Percentiles rank a stretch among this genome's conserved stretches.
Evolutionary conservation across 2,329 filamentous ascomycete genomes (phyloP).

Genomic region (Ophiostoma ulmi): DNA sequence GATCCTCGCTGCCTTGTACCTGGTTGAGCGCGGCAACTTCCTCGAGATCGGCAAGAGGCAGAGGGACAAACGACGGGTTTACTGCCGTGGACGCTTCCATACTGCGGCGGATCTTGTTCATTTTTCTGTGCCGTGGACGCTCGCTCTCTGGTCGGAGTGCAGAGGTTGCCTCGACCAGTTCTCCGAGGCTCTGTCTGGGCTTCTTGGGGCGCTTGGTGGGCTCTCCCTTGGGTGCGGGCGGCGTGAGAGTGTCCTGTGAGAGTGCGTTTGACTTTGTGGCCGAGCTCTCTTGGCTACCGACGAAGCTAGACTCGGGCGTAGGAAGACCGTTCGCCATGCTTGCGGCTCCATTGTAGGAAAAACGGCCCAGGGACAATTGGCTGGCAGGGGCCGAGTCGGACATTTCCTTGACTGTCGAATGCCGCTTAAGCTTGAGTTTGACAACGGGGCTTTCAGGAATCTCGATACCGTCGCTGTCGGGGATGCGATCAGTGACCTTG

Average conservation of each 20-base stretch:
- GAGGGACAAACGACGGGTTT: constrained; percentile 51
- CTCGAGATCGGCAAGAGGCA: constrained; percentile 50
- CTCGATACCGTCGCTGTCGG: constrained; percentile 24
- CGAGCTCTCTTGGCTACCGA: background rate
- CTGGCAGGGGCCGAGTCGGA: constrained; percentile 17
- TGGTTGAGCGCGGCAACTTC: constrained; percentile 50
- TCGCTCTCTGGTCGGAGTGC: background rate
- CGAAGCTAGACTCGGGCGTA: constrained; percentile 36
- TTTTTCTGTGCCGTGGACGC: background rate
- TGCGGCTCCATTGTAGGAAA: constrained; percentile 27
- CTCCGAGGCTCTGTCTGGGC: constrained; percentile 22
- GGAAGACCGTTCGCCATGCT: constrained; percentile 40
- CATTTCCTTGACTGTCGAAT: background rate
- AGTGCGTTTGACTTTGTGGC: background rate
- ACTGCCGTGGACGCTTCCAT: constrained; percentile 33
- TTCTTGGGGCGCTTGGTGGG: background rate
- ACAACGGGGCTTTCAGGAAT: constrained; percentile 24
- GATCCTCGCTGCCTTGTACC: constrained; percentile 51
- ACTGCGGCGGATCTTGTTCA: constrained; percentile 27
- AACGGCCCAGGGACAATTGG: constrained; percentile 27
- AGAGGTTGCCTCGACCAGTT: constrained; percentile 21
- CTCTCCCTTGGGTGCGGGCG: constrained; percentile 12
- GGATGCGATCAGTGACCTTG: constrained; percentile 16
- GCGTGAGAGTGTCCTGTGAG: constrained; percentile 12
- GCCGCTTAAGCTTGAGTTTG: background rate